Evolutionary conservation across 129 eudicot species (phyloP).

Genomic region (Tanacetum coccineum): DNA sequence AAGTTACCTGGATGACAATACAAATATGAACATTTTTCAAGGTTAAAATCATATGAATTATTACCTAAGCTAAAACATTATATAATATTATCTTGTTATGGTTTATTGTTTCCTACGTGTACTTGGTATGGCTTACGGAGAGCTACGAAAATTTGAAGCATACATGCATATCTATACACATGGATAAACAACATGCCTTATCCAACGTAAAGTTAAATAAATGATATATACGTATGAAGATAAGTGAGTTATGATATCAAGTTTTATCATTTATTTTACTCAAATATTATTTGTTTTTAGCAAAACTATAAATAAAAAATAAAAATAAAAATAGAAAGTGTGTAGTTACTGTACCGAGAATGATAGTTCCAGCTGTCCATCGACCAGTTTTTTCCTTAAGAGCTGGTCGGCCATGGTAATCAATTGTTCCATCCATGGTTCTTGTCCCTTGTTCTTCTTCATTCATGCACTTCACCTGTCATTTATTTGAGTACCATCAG

Average conservation of each 20-base stretch:
- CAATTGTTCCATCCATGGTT: slow-evolving; percentile 85
- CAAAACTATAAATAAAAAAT: too few relatives aligned
- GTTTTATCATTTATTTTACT: not conserved
- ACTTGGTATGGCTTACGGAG: too few relatives aligned
- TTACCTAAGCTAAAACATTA: too few relatives aligned
- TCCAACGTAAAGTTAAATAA: slow-evolving; percentile 22
- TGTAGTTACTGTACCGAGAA: slow-evolving; percentile 79
- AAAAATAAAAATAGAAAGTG: slow-evolving; percentile 4
- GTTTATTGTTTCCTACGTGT: too few relatives aligned
- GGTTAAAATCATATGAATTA: too few relatives aligned
- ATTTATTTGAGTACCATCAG: too few relatives aligned
- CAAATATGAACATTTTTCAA: too few relatives aligned
- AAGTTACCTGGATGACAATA: too few relatives aligned
- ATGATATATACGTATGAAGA: slow-evolving; percentile 24
- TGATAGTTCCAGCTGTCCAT: slow-evolving; percentile 83
- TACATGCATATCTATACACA: not conserved
- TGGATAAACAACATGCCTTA: slow-evolving; percentile 31
- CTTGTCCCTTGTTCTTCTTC: slow-evolving; percentile 39
- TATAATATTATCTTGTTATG: too few relatives aligned
- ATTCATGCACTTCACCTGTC: slow-evolving; percentile 40
- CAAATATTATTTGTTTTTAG: slow-evolving; percentile 9
- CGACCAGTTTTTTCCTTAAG: slow-evolving; percentile 59
- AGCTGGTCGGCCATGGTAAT: slow-evolving; percentile 75
- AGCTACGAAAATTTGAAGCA: too few relatives aligned
- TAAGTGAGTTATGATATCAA: slow-evolving; percentile 43